phyloP scores from a whole-genome alignment of 208 protist genomes.

The Porcisia deanei region DNA sequence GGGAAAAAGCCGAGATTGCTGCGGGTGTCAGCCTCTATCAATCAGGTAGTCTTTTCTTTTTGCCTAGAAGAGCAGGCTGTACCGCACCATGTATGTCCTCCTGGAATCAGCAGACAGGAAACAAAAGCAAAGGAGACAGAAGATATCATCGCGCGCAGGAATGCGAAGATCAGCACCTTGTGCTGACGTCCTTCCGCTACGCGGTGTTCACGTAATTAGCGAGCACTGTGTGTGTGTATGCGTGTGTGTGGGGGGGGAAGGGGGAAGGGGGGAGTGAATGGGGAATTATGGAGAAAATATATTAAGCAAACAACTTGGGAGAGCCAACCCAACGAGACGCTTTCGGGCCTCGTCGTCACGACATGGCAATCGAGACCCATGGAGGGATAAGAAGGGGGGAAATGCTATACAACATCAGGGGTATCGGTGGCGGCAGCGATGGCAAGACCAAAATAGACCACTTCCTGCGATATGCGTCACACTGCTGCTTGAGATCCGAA shows the following conservation, averaged over 20 bases:
- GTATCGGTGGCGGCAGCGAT: not conserved
- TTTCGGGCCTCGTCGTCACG: no score
- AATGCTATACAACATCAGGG: not conserved
- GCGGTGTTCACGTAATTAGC: not conserved
- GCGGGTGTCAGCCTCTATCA: not conserved
- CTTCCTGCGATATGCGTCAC: not conserved
- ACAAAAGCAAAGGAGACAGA: not conserved
- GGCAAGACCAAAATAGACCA: not conserved
- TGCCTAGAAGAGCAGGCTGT: not conserved
- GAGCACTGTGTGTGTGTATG: not conserved
- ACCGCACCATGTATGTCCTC: not conserved
- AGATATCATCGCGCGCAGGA: not conserved
- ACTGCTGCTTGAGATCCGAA: not conserved
- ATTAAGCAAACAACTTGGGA: not conserved
- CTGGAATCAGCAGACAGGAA: not conserved
- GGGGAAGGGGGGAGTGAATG: no score
- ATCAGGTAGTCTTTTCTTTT: not conserved
- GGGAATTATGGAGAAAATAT: not conserved
- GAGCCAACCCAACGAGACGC: not conserved
- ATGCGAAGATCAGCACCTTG: not conserved
- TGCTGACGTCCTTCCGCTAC: not conserved
- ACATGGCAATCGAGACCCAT: not conserved
- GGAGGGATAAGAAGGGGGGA: not conserved
- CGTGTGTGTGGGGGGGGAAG: not conserved
- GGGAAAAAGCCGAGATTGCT: not conserved